phyloP scores from a whole-genome alignment of 768 basidiomycete genomes.

The Megacollybia marginata region DNA sequence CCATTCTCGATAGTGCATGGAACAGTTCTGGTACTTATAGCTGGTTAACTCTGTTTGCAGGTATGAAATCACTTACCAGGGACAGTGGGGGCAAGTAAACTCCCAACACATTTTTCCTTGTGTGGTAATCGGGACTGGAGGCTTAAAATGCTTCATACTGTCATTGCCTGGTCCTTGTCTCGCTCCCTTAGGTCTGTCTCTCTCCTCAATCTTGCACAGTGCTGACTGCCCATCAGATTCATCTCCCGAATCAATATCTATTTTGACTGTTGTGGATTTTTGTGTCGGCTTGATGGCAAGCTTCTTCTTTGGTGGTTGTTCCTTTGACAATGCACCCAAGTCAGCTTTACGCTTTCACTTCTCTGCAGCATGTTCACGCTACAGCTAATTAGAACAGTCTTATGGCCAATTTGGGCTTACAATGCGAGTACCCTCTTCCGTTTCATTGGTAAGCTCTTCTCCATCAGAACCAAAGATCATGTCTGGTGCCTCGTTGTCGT shows the following conservation, averaged over 20 bases:
- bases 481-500: no score
- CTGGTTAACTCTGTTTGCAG: background rate
- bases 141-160: background rate
- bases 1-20: slow-evolving; percentile 1
- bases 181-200: slow-evolving; percentile 1
- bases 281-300: no score
- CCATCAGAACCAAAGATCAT: no score
- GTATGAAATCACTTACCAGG: slow-evolving; percentile 1
- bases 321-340: no score
- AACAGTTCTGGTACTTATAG: slow-evolving; percentile 4
- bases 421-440: no score
- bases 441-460: no score
- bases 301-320: no score
- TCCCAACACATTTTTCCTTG: slow-evolving; percentile 1
- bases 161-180: background rate
- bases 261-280: background rate
- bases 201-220: background rate
- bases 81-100: slow-evolving; percentile 8
- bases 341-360: no score
- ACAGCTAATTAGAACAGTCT: no score
- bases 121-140: background rate
- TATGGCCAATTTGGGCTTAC: no score
- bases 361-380: no score
- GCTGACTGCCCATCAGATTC: slow-evolving; percentile 2
- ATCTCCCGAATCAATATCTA: slow-evolving; percentile 1